Percentiles rank a stretch among this genome's conserved stretches.
These are phyloP conservation scores for Suillus clintonianus DNA, from an alignment of 768 basidiomycete species.

Conservation along the genomic window DNA sequence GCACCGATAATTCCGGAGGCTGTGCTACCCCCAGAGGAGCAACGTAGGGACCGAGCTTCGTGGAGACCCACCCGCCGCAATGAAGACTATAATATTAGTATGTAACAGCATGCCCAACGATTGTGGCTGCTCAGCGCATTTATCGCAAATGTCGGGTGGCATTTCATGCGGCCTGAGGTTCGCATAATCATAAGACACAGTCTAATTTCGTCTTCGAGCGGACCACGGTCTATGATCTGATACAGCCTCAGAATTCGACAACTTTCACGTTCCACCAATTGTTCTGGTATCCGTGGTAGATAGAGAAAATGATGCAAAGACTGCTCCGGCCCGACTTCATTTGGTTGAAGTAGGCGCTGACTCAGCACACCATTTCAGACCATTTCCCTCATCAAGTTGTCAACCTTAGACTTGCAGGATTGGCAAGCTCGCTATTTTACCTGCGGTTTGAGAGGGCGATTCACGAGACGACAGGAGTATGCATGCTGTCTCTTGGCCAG, in stretches of 20 bases:
- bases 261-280: neutral
- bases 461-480: conserved; percentile 6
- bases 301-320: neutral
- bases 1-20: neutral
- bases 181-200: neutral
- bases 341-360: neutral
- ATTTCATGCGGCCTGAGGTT: neutral
- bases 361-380: neutral
- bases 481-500: conserved; percentile 18
- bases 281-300: neutral
- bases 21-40: neutral
- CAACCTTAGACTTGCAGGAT: neutral
- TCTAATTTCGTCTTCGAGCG: neutral
- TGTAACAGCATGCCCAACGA: neutral
- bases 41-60: neutral
- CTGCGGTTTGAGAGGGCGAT: neutral
- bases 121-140: neutral
- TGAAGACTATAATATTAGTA: neutral
- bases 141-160: neutral
- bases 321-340: too few species aligned
- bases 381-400: neutral
- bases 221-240: neutral
- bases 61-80: neutral
- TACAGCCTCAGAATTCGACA: neutral
- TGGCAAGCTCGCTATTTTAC: neutral